These are phyloP conservation scores for Piloderma croceum DNA, from an alignment of 768 basidiomycete genomes.

Conservation along the genomic window DNA sequence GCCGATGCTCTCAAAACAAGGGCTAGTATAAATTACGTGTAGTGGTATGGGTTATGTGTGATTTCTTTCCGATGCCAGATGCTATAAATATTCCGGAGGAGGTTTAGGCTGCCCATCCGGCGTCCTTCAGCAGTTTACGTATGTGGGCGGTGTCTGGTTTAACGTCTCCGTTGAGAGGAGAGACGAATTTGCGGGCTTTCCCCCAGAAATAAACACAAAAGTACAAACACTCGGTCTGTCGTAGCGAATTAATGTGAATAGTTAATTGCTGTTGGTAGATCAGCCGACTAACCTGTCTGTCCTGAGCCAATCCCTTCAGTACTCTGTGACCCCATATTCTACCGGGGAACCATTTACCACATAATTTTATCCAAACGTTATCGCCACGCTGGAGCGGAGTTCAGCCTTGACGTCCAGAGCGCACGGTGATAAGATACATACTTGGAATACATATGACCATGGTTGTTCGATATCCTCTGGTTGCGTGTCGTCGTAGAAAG, in stretches of 20 bases:
- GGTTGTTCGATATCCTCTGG: slow-evolving; percentile 45
- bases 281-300: slow-evolving; percentile 41
- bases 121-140: slow-evolving; percentile 41
- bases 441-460: slow-evolving; percentile 49
- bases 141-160: slow-evolving; percentile 51
- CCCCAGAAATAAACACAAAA: slow-evolving; percentile 45
- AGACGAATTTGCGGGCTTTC: slow-evolving; percentile 53
- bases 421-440: slow-evolving; percentile 20
- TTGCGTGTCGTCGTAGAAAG: slow-evolving; percentile 15
- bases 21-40: no score
- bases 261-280: no score
- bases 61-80: no score
- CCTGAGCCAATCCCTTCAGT: no score
- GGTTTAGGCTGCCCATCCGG: no score
- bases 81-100: no score
- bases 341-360: slow-evolving; percentile 50
- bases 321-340: slow-evolving; percentile 40
- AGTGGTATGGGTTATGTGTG: no score
- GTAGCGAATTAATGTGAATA: no score
- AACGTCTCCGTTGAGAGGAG: slow-evolving; percentile 61
- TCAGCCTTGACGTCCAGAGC: no score
- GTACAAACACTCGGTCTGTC: slow-evolving; percentile 44
- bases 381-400: slow-evolving; percentile 38
- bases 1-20: no score
- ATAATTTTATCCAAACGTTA: slow-evolving; percentile 45